Evolutionary conservation across 1,284 basidiomycete species (phyloP), one percentile per base, ranked within the genome.

Genomic region (Termitomyces sp.): DNA sequence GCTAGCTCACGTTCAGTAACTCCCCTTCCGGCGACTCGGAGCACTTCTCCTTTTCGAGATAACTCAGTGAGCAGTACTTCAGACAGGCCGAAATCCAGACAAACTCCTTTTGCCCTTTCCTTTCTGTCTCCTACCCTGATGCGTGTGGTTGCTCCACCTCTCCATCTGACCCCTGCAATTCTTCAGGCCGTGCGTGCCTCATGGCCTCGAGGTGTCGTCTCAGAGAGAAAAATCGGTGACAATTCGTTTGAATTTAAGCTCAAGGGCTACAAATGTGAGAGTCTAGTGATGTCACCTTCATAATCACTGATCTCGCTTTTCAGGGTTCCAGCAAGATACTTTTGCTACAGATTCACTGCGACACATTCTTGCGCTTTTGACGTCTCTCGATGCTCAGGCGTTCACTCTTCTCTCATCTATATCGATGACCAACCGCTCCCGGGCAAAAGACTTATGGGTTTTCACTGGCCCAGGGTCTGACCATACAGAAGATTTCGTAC

Each of bases 291-390:
- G 21, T 15, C 5, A 21, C 21, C 19, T 33, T n/a, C 9, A 45
- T 57, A 58, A 58, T 50, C 60, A 63, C 58, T 60, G 58, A 57
- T 52, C 40, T 59, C 30, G 38, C 51, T 49, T 24, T 40, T 40
- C 76, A 88, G 86, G 84, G 83, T 90, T 88, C 64, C 82, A 89
- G 67, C 83, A 88, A 67, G 84, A 90, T 62, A 90, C 83, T 0
- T 88, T 83, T 66, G 78, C 85, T n/a, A 78, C 80, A 0, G 88
- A 90, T 66, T 89, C 88, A 7, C 73, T 91, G n/a, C 76, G 77
- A 51, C 83, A 90, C 60, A 88, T 90, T 13, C 76, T 91, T 45
- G 70, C 80, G 13, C 73, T 91, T 24, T 74, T 91, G 30, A 73
- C 77, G 17, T 78, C 85, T 36, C 76, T 91, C 15, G 88, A 91